Percentiles rank a stretch among this genome's conserved stretches.
Evolutionary conservation across 164 flowering plant genomes (phyloP).

Genomic region (Liquidambar formosana): DNA sequence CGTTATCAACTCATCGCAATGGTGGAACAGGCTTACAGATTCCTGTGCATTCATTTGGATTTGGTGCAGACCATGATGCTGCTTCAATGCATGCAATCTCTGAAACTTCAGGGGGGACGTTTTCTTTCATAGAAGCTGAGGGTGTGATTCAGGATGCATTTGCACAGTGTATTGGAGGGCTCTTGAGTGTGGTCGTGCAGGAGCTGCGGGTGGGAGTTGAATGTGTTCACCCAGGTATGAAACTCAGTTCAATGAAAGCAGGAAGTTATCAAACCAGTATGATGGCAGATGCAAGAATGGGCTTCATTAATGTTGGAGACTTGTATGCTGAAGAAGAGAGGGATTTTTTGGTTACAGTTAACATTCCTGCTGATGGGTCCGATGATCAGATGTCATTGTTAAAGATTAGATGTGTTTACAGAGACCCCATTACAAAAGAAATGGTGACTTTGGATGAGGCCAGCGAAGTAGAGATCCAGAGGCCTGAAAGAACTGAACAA

Average conservation of each 20-base stretch:
- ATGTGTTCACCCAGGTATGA: constrained; percentile 49
- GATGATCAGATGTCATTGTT: constrained; percentile 42
- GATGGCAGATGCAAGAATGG: constrained; percentile 36
- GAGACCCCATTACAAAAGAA: constrained; percentile 59
- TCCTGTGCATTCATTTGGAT: constrained; percentile 94
- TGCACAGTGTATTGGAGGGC: constrained; percentile 97
- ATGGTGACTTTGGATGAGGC: constrained; percentile 32
- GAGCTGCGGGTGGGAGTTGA: constrained; percentile 57
- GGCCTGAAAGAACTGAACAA: constrained; percentile 45
- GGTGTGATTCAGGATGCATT: constrained; percentile 91
- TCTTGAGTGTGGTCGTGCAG: constrained; percentile 84
- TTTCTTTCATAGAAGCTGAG: constrained; percentile 92
- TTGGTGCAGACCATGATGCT: constrained; percentile 93
- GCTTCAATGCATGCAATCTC: constrained; percentile 85
- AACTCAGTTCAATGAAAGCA: constrained; percentile 56
- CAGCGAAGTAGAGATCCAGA: constrained; percentile 46
- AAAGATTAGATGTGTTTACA: constrained; percentile 60
- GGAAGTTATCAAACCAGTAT: constrained; percentile 68
- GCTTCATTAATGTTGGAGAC: constrained; percentile 68
- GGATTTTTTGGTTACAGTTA: constrained; percentile 65
- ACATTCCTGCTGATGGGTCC: constrained; percentile 53
- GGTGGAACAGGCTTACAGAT: constrained; percentile 42
- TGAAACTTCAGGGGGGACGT: constrained; percentile 92
- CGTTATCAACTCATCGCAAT: constrained; percentile 38
- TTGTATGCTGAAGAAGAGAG: constrained; percentile 95